Base-by-base conservation (phyloP, 2,329 filamentous ascomycete genomes). In the Hysterium pulicare region DNA sequence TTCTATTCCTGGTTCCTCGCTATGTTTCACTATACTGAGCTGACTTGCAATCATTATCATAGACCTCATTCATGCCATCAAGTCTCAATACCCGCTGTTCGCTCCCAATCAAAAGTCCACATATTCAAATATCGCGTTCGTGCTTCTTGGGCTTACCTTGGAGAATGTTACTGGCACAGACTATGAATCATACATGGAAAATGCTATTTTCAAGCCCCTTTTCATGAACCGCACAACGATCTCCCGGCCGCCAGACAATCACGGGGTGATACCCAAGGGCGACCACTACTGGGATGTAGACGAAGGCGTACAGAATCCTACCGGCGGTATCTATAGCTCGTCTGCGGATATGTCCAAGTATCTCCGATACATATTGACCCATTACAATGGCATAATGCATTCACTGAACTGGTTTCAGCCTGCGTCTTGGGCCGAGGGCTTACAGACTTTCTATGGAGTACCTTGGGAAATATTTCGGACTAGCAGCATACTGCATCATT, bases 391-490 rank as follows among this genome's bases (percentile, higher is more conserved):
- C 8, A 57, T 74, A 16, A 67, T 64, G 0, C 64, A 58, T 3
- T 64, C 67, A 0, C 33, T 70, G 6, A 74, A 74, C 42, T 75
- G 71, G 71, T 46, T 72, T 9, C 46, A 69, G 31, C 70, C 71
- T 0, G 62, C 57, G 1, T 71, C 68, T 3, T 67, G 61, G 30
- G 47, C 59, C 0, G 57, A 55, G 2, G 67, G 68, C 0, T 38
- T 67, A 11, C 47, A 66, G 20, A 64, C 57, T 0, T 72, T 69
- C 43, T 74, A 73, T 42, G 72, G 71, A 3, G 69, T 71, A 57
- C 71, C 72, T 0, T 76, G 71, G 67, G 72, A 75, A 49, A 74
- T 71, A 0, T 69, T 68, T 32, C 66, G 70, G 0, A 70, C 66
- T 2, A 62, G 69, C 30, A 57, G 57, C 4, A 61, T 72, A 13